Percentiles rank a stretch among this genome's conserved stretches.
Conservation (phyloP, 371 early-diverging fungal genomes). For the Batkoa obscura region DNA sequence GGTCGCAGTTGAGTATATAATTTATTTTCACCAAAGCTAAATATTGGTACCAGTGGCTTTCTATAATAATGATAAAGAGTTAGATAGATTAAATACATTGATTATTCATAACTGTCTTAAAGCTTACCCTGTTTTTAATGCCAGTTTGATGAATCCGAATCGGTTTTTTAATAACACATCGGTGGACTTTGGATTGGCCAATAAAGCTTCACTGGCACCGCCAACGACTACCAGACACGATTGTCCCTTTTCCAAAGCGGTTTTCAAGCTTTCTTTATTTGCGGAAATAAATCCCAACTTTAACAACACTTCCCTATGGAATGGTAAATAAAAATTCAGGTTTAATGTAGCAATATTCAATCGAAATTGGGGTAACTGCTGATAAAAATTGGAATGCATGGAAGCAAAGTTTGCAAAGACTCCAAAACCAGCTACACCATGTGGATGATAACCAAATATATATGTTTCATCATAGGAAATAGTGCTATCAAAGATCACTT, state of each 20-base stretch:
- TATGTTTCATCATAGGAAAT: too few relatives aligned
- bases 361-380: background rate
- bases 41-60: constrained; percentile 45
- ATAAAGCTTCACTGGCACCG: constrained; percentile 50
- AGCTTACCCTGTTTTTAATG: constrained; percentile 38
- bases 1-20: constrained; percentile 26
- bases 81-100: background rate
- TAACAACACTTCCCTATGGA: constrained; percentile 49
- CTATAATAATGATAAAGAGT: background rate
- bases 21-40: constrained; percentile 73
- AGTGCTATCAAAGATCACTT: too few relatives aligned
- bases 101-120: background rate
- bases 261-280: constrained; percentile 44
- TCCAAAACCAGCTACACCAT: too few relatives aligned
- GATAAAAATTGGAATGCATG: too few relatives aligned
- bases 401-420: too few relatives aligned
- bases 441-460: too few relatives aligned
- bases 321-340: constrained; percentile 37
- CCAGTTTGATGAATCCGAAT: constrained; percentile 61
- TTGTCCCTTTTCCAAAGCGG: constrained; percentile 45
- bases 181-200: constrained; percentile 32
- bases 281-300: constrained; percentile 48
- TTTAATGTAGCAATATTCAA: constrained; percentile 33
- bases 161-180: constrained; percentile 47
- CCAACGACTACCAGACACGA: constrained; percentile 54